Conservation (phyloP, 2,329 filamentous ascomycete species). For the Microascus cirrosus region DNA sequence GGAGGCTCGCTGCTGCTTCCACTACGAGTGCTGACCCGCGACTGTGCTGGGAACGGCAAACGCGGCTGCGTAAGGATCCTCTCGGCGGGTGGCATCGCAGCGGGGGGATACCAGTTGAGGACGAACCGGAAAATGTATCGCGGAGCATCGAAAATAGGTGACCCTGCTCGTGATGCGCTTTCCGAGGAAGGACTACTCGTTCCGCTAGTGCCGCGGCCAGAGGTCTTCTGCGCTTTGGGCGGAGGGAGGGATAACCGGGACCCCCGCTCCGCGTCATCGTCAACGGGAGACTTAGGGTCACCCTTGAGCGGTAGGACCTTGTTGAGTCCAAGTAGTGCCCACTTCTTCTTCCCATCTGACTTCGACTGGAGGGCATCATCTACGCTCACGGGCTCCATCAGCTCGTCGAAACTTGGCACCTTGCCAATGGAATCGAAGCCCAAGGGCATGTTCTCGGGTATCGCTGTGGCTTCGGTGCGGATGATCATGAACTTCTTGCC, state of each 20-base stretch:
- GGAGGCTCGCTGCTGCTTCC: constrained; percentile 26
- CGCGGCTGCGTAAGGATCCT: constrained; percentile 57
- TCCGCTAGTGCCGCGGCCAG: neutral
- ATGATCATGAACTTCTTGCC: constrained; percentile 83
- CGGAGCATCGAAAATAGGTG: constrained; percentile 41
- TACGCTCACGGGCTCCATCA: neutral
- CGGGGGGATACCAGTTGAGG: constrained; percentile 50
- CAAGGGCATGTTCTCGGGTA: constrained; percentile 34
- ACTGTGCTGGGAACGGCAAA: constrained; percentile 60
- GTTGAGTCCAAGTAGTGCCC: constrained; percentile 52
- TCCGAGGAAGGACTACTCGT: neutral
- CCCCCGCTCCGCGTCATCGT: neutral
- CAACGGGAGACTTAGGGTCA: neutral
- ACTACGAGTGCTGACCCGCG: constrained; percentile 36
- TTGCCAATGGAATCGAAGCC: constrained; percentile 36
- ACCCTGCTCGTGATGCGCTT: constrained; percentile 36
- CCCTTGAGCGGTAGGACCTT: constrained; percentile 40
- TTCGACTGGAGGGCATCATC: constrained; percentile 10
- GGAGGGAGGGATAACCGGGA: constrained; percentile 19
- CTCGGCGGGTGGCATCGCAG: constrained; percentile 42
- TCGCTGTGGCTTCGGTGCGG: constrained; percentile 53
- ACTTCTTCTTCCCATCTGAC: constrained; percentile 43
- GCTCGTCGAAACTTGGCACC: constrained; percentile 12
- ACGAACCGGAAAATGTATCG: constrained; percentile 65
- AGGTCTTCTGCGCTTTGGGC: constrained; percentile 13